Evolutionary conservation across 1,284 basidiomycete genomes (phyloP).

Genomic region (Pseudozyma sp.): DNA sequence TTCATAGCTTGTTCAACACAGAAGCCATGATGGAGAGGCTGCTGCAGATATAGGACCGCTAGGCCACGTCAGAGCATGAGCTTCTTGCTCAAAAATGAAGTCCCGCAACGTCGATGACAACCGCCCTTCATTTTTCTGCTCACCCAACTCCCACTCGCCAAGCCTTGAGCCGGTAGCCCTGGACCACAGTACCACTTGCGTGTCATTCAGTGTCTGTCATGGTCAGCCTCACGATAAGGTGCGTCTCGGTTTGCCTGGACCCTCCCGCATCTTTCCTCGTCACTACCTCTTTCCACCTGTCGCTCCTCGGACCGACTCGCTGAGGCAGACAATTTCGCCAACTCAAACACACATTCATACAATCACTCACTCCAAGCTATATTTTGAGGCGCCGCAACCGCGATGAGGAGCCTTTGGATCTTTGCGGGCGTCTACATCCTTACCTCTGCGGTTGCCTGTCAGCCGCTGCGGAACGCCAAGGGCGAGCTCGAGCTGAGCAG

Average conservation of each 20-base stretch:
- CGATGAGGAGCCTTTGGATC: constrained; percentile 17
- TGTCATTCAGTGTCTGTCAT: too few relatives aligned
- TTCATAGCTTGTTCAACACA: too few relatives aligned
- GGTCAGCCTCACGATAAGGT: too few relatives aligned
- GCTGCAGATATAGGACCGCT: background rate
- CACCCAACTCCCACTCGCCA: background rate
- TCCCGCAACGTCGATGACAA: background rate
- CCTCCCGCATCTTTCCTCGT: too few relatives aligned
- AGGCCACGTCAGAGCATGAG: background rate
- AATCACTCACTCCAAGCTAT: background rate
- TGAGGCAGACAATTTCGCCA: too few relatives aligned
- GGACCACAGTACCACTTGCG: too few relatives aligned
- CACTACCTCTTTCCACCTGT: too few relatives aligned
- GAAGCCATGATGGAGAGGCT: too few relatives aligned
- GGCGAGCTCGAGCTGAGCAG: constrained; percentile 23
- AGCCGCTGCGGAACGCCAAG: constrained; percentile 32
- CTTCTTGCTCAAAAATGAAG: background rate
- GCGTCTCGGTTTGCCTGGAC: too few relatives aligned
- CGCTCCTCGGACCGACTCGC: too few relatives aligned
- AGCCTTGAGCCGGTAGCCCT: background rate
- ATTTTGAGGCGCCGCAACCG: background rate
- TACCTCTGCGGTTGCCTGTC: constrained; percentile 23
- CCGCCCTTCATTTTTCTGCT: background rate
- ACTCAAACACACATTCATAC: too few relatives aligned
- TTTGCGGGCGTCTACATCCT: constrained; percentile 20